Evolutionary conservation across 176 grass and related monocot species (phyloP).

Genomic region (Guadua angustifolia): DNA sequence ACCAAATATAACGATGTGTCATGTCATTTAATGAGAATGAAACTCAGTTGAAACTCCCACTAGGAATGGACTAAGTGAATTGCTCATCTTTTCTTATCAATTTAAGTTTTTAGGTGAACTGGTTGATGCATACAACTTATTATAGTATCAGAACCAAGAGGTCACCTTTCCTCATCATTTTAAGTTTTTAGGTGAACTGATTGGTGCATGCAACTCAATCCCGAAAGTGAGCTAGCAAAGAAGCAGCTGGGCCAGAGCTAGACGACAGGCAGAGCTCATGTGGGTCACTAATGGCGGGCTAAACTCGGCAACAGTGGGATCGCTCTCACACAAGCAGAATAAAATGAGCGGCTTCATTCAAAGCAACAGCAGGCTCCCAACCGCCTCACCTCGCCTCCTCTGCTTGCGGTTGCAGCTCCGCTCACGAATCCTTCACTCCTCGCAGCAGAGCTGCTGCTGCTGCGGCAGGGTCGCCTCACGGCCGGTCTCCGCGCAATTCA

Average conservation of each 20-base stretch:
- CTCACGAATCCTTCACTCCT: not conserved
- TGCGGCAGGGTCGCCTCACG: not conserved
- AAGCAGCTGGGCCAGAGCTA: not conserved
- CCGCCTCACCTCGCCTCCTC: not conserved
- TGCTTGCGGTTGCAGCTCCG: not conserved
- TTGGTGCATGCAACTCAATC: too few relatives aligned
- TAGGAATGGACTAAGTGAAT: too few relatives aligned
- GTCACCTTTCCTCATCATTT: too few relatives aligned
- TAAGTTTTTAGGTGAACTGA: too few relatives aligned
- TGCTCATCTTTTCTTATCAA: too few relatives aligned
- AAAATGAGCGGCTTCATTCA: slow-evolving; percentile 63
- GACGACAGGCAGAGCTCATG: slow-evolving; percentile 5
- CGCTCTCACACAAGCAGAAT: slow-evolving; percentile 27
- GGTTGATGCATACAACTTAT: too few relatives aligned
- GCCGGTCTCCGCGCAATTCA: not conserved
- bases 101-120: too few relatives aligned
- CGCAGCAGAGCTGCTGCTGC: not conserved
- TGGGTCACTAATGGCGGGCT: not conserved
- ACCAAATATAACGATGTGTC: too few relatives aligned
- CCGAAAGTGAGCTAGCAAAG: not conserved
- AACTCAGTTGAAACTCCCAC: too few relatives aligned
- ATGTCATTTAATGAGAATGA: too few relatives aligned
- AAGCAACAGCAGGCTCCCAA: slow-evolving; percentile 19
- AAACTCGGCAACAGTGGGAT: slow-evolving; percentile 16
- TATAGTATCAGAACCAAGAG: too few relatives aligned